Conservation (phyloP, 306 rosid genomes). For the Medicago lupulina region DNA sequence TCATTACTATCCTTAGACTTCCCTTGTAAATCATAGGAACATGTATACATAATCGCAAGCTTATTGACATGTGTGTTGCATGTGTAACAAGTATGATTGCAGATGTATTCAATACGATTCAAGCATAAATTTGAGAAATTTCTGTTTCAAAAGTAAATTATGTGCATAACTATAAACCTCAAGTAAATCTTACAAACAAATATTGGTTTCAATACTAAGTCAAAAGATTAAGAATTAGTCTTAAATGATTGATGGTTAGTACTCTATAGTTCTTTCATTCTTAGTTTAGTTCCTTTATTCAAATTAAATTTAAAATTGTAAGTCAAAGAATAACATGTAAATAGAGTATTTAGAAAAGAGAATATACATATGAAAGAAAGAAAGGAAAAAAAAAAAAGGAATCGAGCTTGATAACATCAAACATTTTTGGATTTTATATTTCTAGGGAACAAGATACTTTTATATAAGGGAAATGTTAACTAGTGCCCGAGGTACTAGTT, state of each 20-base stretch:
- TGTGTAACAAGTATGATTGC: not conserved
- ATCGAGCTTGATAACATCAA: not conserved
- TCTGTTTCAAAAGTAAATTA: not conserved
- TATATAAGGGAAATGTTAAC: not conserved
- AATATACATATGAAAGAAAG: not conserved
- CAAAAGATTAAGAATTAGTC: not conserved
- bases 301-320: not conserved
- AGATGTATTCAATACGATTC: not conserved
- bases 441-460: not conserved
- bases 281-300: not conserved
- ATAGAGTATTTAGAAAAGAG: not conserved
- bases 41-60: not conserved
- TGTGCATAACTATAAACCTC: not conserved
- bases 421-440: not conserved
- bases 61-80: not conserved
- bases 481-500: no score
- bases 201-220: not conserved
- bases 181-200: slow-evolving; percentile 1
- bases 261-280: not conserved
- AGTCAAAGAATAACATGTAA: not conserved
- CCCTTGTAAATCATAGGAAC: not conserved
- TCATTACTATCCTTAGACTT: not conserved
- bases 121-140: not conserved
- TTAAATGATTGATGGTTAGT: not conserved
- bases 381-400: not conserved